Percentiles rank a stretch among this genome's conserved stretches.
Evolutionary conservation across 108 stramenopile genomes (phyloP).

Genomic region (Cyclotella baltica): DNA sequence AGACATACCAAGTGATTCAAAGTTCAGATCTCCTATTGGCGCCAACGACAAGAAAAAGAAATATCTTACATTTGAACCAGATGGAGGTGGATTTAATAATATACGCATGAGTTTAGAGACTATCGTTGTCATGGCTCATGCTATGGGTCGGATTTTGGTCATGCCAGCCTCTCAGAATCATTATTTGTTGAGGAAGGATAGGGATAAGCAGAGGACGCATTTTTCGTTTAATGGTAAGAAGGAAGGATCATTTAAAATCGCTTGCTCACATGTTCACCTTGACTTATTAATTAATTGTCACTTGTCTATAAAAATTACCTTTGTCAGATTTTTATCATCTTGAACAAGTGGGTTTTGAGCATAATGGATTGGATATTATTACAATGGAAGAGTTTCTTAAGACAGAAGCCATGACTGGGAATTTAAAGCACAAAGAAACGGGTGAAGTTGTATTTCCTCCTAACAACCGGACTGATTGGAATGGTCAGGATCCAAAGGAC

Average conservation of each 20-base stretch:
- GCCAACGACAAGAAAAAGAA: constrained; percentile 28
- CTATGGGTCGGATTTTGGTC: constrained; percentile 91
- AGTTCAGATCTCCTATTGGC: constrained; percentile 62
- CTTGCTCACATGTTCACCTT: no score
- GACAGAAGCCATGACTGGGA: constrained; percentile 62
- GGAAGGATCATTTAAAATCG: no score
- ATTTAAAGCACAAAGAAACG: constrained; percentile 54
- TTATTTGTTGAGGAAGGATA: constrained; percentile 66
- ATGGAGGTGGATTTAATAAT: constrained; percentile 96
- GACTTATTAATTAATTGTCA: no score
- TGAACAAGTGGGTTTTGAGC: constrained; percentile 60
- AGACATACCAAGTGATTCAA: constrained; percentile 74
- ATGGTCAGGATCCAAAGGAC: constrained; percentile 53
- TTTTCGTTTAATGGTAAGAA: constrained; percentile 64
- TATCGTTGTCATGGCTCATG: constrained; percentile 83
- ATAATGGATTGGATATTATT: constrained; percentile 80
- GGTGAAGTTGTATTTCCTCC: constrained; percentile 73
- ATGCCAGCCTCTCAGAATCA: constrained; percentile 87
- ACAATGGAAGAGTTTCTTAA: constrained; percentile 75
- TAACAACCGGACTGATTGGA: constrained; percentile 75
- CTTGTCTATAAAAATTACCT: no score
- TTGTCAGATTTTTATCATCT: constrained; percentile 79
- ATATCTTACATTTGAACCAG: constrained; percentile 67
- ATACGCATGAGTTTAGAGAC: constrained; percentile 96
- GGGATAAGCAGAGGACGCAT: constrained; percentile 69